Evolutionary conservation across 306 rosid species (phyloP).

Genomic region (Inga oerstediana): DNA sequence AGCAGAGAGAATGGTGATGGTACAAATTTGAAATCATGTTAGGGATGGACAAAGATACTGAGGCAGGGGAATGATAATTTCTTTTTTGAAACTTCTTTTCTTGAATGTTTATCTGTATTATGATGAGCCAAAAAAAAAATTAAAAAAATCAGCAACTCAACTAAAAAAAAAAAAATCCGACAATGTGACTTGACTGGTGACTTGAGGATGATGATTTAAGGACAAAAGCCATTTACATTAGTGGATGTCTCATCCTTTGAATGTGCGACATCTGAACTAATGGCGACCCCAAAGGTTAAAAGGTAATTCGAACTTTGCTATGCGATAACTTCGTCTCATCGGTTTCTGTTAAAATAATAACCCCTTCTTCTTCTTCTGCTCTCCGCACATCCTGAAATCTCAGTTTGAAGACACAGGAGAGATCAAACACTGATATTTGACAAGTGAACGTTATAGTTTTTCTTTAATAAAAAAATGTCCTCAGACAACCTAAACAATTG

Average conservation of each 20-base stretch:
- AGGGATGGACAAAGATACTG: slow-evolving; percentile 33
- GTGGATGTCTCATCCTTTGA: slow-evolving; percentile 30
- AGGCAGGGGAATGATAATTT: slow-evolving; percentile 23
- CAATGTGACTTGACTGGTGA: slow-evolving; percentile 34
- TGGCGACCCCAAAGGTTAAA: slow-evolving; percentile 15
- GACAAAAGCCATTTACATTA: slow-evolving; percentile 22
- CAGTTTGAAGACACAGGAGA: neutral
- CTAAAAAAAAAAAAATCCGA: slow-evolving; percentile 8
- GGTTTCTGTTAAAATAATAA: slow-evolving; percentile 18
- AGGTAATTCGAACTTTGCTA: slow-evolving; percentile 11
- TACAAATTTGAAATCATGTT: slow-evolving; percentile 11
- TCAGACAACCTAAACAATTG: neutral
- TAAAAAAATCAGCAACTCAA: slow-evolving; percentile 6
- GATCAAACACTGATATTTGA: neutral
- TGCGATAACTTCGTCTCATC: neutral
- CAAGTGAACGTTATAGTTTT: neutral
- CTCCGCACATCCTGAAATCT: neutral
- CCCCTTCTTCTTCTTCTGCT: neutral
- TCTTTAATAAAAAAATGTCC: neutral
- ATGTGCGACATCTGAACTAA: slow-evolving; percentile 17
- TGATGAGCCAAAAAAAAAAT: slow-evolving; percentile 2
- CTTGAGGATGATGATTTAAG: slow-evolving; percentile 1
- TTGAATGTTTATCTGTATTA: slow-evolving; percentile 20
- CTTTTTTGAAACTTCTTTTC: slow-evolving; percentile 16
- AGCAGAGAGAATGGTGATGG: neutral